Conservation (phyloP, 345 rosid species). For the Erucastrum elatum region DNA sequence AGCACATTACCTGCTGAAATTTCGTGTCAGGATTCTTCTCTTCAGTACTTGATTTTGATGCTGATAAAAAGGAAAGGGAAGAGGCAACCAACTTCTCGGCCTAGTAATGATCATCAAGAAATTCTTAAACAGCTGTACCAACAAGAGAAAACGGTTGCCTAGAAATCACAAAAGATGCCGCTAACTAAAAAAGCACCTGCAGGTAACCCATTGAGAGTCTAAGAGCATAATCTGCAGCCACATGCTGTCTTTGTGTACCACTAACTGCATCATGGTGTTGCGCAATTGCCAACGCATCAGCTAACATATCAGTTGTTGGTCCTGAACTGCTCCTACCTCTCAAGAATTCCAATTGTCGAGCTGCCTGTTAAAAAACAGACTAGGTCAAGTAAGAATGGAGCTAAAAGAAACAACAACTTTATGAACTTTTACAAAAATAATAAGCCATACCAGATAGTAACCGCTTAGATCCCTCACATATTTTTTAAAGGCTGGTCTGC, state of each 20-base stretch:
- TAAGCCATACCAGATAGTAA: constrained; percentile 69
- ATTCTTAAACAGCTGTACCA: constrained; percentile 15
- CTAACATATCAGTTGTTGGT: constrained; percentile 66
- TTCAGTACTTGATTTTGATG: constrained; percentile 49
- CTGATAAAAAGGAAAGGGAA: constrained; percentile 67
- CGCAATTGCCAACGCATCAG: constrained; percentile 87
- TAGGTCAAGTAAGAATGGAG: constrained; percentile 17
- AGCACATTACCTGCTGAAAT: constrained; percentile 67
- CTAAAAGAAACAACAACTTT: constrained; percentile 5
- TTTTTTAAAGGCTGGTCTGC: constrained; percentile 83
- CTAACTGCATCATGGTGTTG: constrained; percentile 99
- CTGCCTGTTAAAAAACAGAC: constrained; percentile 54
- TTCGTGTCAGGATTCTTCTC: constrained; percentile 40
- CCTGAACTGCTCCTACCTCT: constrained; percentile 65
- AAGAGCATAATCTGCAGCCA: constrained; percentile 94
- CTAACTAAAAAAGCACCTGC: constrained; percentile 54
- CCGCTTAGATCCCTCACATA: constrained; percentile 80
- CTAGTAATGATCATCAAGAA: constrained; percentile 45
- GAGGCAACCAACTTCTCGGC: constrained; percentile 81
- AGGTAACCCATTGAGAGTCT: constrained; percentile 78
- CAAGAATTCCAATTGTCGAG: constrained; percentile 81
- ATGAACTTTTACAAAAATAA: background rate
- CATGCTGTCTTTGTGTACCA: constrained; percentile 93
- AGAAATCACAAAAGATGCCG: constrained; percentile 1
- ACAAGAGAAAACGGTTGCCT: constrained; percentile 11